Evolutionary conservation across 2,329 filamentous ascomycete species (phyloP).

Genomic region (Bipolaris victoriae): DNA sequence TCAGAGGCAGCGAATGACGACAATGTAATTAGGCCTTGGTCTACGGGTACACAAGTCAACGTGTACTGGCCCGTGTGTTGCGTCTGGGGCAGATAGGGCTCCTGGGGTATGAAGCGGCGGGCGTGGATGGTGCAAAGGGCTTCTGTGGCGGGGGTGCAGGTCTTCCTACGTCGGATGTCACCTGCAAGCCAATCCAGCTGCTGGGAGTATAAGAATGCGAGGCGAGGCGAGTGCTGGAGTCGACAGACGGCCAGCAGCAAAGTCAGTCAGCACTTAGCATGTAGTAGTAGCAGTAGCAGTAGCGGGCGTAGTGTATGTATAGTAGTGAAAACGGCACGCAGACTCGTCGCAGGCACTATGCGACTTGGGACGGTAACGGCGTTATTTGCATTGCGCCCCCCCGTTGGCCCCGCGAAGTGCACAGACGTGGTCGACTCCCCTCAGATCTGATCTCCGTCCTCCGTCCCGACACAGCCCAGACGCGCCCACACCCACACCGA

Average conservation of each 20-base stretch:
- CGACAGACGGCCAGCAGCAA: neutral
- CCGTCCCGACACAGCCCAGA: slow-evolving; percentile 9
- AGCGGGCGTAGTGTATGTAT: slow-evolving; percentile 3
- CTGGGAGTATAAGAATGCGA: slow-evolving; percentile 9
- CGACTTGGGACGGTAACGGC: slow-evolving; percentile 21
- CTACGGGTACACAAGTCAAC: slow-evolving; percentile 13
- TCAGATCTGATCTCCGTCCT: slow-evolving; percentile 16
- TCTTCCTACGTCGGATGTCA: slow-evolving; percentile 16
- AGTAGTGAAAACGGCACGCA: slow-evolving; percentile 13
- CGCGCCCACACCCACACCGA: slow-evolving; percentile 1
- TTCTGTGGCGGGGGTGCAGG: slow-evolving; percentile 17
- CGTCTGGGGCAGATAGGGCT: slow-evolving; percentile 11
- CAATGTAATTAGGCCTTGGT: slow-evolving; percentile 10
- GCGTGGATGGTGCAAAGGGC: slow-evolving; percentile 22
- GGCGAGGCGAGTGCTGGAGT: slow-evolving; percentile 6
- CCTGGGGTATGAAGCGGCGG: slow-evolving; percentile 16
- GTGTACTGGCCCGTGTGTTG: slow-evolving; percentile 13
- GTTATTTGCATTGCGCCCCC: slow-evolving; percentile 26
- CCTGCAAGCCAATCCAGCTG: slow-evolving; percentile 15
- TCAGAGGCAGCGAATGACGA: slow-evolving; percentile 17
- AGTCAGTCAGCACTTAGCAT: neutral
- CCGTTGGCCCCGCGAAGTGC: slow-evolving; percentile 25
- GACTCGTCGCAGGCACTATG: slow-evolving; percentile 14
- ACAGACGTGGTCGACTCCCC: slow-evolving; percentile 24
- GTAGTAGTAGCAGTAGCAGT: neutral